phyloP scores from a whole-genome alignment of 2,329 filamentous ascomycete species.

The Pseudogymnoascus sp. region DNA sequence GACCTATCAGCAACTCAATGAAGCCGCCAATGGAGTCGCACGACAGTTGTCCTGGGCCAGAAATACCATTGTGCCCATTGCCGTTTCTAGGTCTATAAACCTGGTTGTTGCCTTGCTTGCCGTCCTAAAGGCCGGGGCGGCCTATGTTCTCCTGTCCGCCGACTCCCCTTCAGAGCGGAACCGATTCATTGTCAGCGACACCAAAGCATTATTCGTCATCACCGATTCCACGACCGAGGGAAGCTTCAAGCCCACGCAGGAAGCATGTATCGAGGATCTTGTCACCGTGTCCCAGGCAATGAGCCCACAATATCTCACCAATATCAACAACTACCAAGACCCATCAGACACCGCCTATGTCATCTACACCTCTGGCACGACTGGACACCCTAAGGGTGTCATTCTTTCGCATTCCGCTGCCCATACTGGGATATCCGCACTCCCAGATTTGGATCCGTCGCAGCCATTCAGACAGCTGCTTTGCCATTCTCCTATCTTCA shows the following conservation, averaged over 20 bases:
- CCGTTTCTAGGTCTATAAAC: neutral
- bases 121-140: constrained; percentile 5
- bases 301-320: neutral
- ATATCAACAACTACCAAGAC: neutral
- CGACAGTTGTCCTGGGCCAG: neutral
- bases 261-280: neutral
- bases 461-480: constrained; percentile 30
- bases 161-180: neutral
- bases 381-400: constrained; percentile 12
- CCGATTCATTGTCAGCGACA: neutral
- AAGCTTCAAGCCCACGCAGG: neutral
- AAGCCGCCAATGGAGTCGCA: constrained; percentile 1
- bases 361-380: constrained; percentile 13
- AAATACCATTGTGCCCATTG: constrained; percentile 1
- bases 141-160: neutral
- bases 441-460: constrained; percentile 32
- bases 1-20: neutral
- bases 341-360: constrained; percentile 11
- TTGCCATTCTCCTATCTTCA: constrained; percentile 23
- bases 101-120: constrained; percentile 7
- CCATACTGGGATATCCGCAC: constrained; percentile 62
- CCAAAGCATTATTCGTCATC: neutral
- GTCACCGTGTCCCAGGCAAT: neutral
- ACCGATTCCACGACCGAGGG: neutral
- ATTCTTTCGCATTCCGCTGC: constrained; percentile 15